phyloP scores from a whole-genome alignment of 2,329 filamentous ascomycete genomes.

The Bipolaris bicolor region DNA sequence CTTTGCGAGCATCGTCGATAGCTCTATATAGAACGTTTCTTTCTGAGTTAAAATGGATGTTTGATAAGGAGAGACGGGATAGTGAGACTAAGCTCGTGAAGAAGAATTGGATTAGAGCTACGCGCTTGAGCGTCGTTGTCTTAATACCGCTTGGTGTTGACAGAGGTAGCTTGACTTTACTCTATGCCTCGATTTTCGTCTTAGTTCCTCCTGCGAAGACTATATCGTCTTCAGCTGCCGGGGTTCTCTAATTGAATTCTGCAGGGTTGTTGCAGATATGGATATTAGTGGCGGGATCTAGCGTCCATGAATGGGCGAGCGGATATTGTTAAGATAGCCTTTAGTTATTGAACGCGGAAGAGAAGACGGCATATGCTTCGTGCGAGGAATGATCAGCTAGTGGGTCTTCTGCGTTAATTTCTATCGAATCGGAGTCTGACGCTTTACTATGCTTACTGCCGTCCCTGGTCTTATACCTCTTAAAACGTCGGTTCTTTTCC shows the following conservation, averaged over 20 bases:
- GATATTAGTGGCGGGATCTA: background rate
- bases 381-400: background rate
- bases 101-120: background rate
- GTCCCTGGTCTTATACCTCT: background rate
- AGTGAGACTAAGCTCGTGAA: background rate
- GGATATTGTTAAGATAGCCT: background rate
- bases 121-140: background rate
- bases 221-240: background rate
- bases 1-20: background rate
- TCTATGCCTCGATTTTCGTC: background rate
- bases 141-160: background rate
- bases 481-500: too few relatives aligned
- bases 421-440: conserved; percentile 11
- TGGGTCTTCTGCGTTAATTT: conserved; percentile 11
- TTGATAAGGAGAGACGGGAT: background rate
- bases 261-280: background rate
- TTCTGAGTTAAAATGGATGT: background rate
- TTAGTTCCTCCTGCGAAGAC: background rate
- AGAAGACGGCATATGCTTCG: conserved; percentile 11
- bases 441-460: background rate
- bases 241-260: background rate
- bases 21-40: background rate
- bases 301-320: background rate
- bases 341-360: conserved; percentile 5
- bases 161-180: background rate